These are phyloP conservation scores for Gossypium bickii DNA, from an alignment of 345 rosid genomes.

Conservation along the genomic window DNA sequence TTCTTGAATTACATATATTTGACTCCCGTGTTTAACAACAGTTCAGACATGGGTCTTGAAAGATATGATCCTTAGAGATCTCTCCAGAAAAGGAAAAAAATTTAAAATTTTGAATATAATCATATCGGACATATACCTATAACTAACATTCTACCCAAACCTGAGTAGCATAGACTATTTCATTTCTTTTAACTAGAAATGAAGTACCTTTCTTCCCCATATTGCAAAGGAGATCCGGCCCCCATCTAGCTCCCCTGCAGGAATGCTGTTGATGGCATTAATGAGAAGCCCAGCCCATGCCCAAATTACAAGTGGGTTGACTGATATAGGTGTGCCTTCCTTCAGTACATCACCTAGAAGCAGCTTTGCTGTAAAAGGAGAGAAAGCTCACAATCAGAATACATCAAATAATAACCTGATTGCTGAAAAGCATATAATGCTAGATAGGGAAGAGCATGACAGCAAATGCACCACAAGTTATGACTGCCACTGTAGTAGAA, in stretches of 20 bases:
- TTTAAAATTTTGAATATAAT: too few relatives aligned
- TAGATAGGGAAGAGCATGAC: not conserved
- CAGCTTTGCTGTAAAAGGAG: slow-evolving; percentile 59
- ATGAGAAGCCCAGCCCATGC: slow-evolving; percentile 96
- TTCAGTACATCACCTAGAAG: slow-evolving; percentile 76
- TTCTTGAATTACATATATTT: not conserved
- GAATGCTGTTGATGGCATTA: slow-evolving; percentile 92
- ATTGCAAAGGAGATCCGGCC: slow-evolving; percentile 78
- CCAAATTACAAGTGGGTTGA: slow-evolving; percentile 86
- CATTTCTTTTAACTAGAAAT: not conserved
- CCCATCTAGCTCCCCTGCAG: slow-evolving; percentile 93
- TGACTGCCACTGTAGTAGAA: not conserved
- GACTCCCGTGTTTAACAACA: not conserved
- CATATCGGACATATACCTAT: too few relatives aligned
- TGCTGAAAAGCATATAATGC: not conserved
- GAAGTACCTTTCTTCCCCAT: slow-evolving; percentile 92
- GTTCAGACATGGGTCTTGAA: too few relatives aligned
- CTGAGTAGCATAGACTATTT: not conserved
- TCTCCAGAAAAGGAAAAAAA: too few relatives aligned
- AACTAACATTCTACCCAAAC: not conserved
- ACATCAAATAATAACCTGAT: not conserved
- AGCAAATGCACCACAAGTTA: not conserved
- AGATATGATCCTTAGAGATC: too few relatives aligned
- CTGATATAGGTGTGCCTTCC: slow-evolving; percentile 80
- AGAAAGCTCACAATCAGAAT: slow-evolving; percentile 13